Base-by-base conservation (phyloP, 805 yeast species). In the Priceomyces haplophilus region DNA sequence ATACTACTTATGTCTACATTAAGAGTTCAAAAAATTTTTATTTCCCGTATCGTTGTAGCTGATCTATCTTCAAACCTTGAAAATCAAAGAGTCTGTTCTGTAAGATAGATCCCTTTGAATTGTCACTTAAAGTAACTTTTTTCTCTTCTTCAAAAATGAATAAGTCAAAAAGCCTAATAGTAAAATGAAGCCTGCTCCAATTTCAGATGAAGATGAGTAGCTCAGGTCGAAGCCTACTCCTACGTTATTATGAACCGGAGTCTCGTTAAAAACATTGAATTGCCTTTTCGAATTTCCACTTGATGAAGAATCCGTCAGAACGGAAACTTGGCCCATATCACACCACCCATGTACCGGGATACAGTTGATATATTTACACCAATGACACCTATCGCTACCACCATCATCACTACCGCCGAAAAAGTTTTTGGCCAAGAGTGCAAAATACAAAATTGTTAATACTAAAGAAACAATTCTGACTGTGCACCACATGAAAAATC, bases 341-440 rank as follows among this genome's bases (percentile, higher is more conserved):
- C 88, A 83, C 88, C 88, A 83, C 21, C 78, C 82, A 46, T 79
- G 72, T 3, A 83, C 83, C 0, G 88, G 88, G 11, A 83, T 55
- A 53, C 90, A 84, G 50, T 79, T 80, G 51, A 84, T 67, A 54
- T 83, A 84, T 55, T 81, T 82, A 65, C 90, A 84, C 90, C 90
- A 84, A 12, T 67, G 56, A 58, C 90, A 84, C 43, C 69, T 60
- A 10, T 75, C 76, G 7, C 78, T 80, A 32, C 69, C 63, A n/a
- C 53, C 46, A 34, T 51, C 46, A 40, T 34, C 34, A 15, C 45
- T 46, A 18, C 53, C 53, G 20, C 64, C 61, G 40, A 66, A 69
- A 50, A 82, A 79, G 50, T 78, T 78, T 32, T 61, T 58, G 3
- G 69, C 61, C 41, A 84, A 63, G 11, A 72, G 61, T 7, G 62